Conservation (phyloP, 495 filamentous ascomycete genomes). For the Talaromyces ruber region DNA sequence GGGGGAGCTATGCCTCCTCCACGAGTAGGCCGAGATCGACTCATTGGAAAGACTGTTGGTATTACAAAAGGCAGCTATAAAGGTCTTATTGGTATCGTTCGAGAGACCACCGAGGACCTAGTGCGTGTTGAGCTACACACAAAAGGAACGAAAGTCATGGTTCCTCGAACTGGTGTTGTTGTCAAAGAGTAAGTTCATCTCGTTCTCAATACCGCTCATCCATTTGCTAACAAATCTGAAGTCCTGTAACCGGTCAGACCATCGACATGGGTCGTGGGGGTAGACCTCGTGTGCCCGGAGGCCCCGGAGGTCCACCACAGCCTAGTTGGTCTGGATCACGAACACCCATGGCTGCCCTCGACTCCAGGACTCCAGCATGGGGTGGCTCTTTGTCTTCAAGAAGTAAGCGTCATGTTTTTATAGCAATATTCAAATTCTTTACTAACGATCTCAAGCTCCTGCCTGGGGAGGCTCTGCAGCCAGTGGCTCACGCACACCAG, state of each 20-base stretch:
- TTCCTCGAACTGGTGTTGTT: conserved; percentile 65
- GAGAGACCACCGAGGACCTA: conserved; percentile 75
- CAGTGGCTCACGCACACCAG: conserved; percentile 57
- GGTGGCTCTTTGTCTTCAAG: conserved; percentile 36
- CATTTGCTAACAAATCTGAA: conserved; percentile 16
- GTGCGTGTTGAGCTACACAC: conserved; percentile 89
- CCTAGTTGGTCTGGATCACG: conserved; percentile 50
- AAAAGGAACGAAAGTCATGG: conserved; percentile 76
- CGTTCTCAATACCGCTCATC: background rate
- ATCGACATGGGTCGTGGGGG: conserved; percentile 59
- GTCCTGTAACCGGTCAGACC: conserved; percentile 59
- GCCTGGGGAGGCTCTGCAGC: conserved; percentile 50
- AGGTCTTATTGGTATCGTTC: conserved; percentile 88
- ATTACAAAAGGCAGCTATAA: conserved; percentile 81
- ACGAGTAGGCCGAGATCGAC: conserved; percentile 65
- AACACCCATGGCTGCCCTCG: conserved; percentile 53
- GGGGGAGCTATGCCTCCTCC: conserved; percentile 65
- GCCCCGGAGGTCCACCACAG: conserved; percentile 28
- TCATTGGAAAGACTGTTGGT: conserved; percentile 84
- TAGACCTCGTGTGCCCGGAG: conserved; percentile 43
- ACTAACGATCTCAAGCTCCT: conserved; percentile 34
- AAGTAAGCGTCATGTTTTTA: conserved; percentile 37
- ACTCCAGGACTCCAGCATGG: conserved; percentile 68
- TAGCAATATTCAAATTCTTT: background rate
- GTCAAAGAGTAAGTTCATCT: conserved; percentile 62